These are phyloP conservation scores for Lachnellula occidentalis DNA, from an alignment of 2,329 filamentous ascomycete species.

Conservation along the genomic window DNA sequence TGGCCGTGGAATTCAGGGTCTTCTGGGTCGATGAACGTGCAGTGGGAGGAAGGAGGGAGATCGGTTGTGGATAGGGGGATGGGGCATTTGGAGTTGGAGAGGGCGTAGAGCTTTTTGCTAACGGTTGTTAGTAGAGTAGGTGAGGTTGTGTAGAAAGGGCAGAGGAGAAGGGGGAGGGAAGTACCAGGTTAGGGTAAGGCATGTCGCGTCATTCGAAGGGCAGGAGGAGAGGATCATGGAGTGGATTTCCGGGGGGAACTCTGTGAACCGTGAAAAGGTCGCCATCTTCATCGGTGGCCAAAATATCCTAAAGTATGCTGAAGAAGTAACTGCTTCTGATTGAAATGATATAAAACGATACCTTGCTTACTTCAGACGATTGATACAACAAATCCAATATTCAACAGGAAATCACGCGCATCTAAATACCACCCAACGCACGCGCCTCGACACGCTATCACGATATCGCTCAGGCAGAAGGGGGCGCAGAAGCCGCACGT, in stretches of 20 bases:
- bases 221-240: slow-evolving; percentile 20
- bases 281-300: neutral
- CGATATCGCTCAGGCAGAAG: slow-evolving; percentile 10
- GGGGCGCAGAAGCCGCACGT: slow-evolving; percentile 10
- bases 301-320: neutral
- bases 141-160: neutral
- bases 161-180: neutral
- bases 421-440: neutral
- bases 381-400: neutral
- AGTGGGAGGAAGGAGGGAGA: slow-evolving; percentile 5
- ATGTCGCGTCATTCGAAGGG: slow-evolving; percentile 21
- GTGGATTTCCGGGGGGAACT: slow-evolving; percentile 25
- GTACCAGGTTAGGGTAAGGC: slow-evolving; percentile 27
- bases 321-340: neutral
- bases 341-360: neutral
- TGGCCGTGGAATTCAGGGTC: too few relatives aligned
- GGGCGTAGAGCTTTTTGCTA: slow-evolving; percentile 23
- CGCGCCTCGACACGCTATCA: slow-evolving; percentile 15
- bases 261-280: slow-evolving; percentile 18
- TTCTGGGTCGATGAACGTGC: neutral
- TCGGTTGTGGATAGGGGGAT: slow-evolving; percentile 14
- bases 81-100: slow-evolving; percentile 3
- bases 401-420: neutral
- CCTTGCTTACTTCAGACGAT: neutral
- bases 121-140: neutral